Base-by-base conservation (phyloP, 352 stramenopile genomes). In the Phytophthora tubulina region DNA sequence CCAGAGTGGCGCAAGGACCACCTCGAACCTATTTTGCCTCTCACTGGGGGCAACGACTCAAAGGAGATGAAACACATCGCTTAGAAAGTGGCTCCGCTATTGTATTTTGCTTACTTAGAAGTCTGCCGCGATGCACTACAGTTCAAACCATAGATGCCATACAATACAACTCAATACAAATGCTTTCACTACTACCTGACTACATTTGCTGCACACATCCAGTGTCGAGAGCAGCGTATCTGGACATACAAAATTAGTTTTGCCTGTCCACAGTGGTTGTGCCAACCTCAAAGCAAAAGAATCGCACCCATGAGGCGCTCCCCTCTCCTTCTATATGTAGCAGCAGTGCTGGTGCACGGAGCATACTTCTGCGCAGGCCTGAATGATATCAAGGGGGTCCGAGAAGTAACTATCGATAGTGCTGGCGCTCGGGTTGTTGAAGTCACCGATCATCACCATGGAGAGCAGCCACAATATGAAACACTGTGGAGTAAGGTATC, bases 1-100 rank as follows among this genome's bases (percentile, higher is more conserved):
- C 83, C 85, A 0, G 61, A 78, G 32, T 89, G 82, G 73, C 41
- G 39, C 33, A 74, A 75, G 50, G 44, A 46, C 35, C 53, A 72
- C 17, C 46, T 67, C 15, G 54, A 72, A 15, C 59, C 67, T 36
- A 59, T 77, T 9, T 30, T 80, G 49, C 72, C 72, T 53, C 42
- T 72, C 7, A 63, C 44, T 9, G 21, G 27, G 32, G 42, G 17
- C 35, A 70, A 73, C 33, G 46, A 68, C 21, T 31, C 41, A 1
- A 75, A 73, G 33, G 60, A 72, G 8, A 27, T 50, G 8, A 71
- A 76, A 45, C 68, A 77, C 44, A 68, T 75, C 30, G 64, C 48
- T 50, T 78, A 72, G 55, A 30, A 61, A 72, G 46, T 21, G 48
- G 42, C n/a, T 35, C 57, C n/a, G 17, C 33, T 7, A 31, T 10